Base-by-base conservation (phyloP, 352 stramenopile genomes). In the Pythium periplocum region DNA sequence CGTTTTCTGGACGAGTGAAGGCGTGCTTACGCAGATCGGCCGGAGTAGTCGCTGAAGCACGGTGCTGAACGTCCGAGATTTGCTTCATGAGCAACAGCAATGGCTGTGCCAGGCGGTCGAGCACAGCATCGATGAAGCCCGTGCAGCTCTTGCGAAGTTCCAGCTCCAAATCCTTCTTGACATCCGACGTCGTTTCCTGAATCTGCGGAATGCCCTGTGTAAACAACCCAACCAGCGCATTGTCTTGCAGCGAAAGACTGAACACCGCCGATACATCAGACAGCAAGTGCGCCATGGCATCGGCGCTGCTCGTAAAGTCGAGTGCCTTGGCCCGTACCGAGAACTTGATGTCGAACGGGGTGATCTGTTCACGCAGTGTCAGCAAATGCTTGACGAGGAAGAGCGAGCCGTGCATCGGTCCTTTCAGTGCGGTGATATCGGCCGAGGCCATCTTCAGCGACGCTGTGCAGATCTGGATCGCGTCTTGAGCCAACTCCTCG, bases 371-470 rank as follows among this genome's bases (percentile, higher is more conserved):
- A 6, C 83, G 77, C 34, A 94, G 59, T 36, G 82, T 94, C 1
- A 94, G 75, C 40, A 92, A 49, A 53, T 93, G 83, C 55, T 91
- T 90, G 26, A 93, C 73, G 4, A 93, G 63, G 53, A 93, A 93
- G 3, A 93, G 55, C 4, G 75, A 72, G 6, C 83, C 83, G 51
- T 93, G 73, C 9, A 90, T 53, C 4, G 66, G 37, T 2, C 76
- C 75, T 43, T 86, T 77, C 3, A 63, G 53, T 4, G 59, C 77
- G 1, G 66, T 72, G 12, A 93, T 67, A 48, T 90, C 80, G 3
- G 76, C 76, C 0, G 80, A 78, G 31, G 80, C 83, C 70, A 87
- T 87, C 53, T 87, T 86, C 32, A 94, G 65, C 5, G 83, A 87
- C 35, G 66, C 77, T 0, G 81, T 86, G 49, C 81, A 94, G 34